These are phyloP conservation scores for Chaetothyriales sp. DNA, from an alignment of 2,329 filamentous ascomycete species.

Conservation along the genomic window DNA sequence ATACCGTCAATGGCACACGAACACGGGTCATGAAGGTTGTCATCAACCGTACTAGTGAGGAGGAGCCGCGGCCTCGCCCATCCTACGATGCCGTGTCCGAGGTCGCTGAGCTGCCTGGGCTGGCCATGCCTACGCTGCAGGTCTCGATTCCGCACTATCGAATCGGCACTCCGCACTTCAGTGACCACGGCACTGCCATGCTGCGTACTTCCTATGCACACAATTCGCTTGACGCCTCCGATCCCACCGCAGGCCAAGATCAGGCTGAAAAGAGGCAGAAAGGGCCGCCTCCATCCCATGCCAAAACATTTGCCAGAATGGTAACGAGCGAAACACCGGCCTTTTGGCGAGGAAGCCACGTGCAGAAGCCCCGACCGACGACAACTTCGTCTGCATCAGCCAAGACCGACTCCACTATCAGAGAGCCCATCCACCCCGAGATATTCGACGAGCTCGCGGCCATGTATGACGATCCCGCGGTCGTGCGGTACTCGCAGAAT, in stretches of 20 bases:
- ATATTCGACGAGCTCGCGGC: constrained; percentile 73
- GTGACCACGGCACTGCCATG: constrained; percentile 56
- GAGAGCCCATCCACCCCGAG: constrained; percentile 37
- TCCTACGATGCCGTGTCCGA: constrained; percentile 35
- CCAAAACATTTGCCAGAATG: constrained; percentile 8
- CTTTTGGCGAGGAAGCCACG: background rate
- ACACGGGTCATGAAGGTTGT: constrained; percentile 62
- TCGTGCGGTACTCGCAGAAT: constrained; percentile 64
- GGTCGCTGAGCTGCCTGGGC: constrained; percentile 14
- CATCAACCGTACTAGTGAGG: constrained; percentile 48
- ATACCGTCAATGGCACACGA: constrained; percentile 26
- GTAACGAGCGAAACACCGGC: constrained; percentile 1
- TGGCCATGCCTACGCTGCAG: constrained; percentile 45
- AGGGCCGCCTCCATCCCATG: constrained; percentile 9
- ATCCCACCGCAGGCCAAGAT: constrained; percentile 21
- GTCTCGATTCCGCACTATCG: constrained; percentile 72
- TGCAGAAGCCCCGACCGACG: background rate
- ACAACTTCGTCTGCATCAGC: constrained; percentile 24
- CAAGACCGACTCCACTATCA: constrained; percentile 14
- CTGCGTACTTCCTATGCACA: constrained; percentile 59
- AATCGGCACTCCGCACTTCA: constrained; percentile 69
- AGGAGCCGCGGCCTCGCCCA: constrained; percentile 45
- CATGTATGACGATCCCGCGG: constrained; percentile 63
- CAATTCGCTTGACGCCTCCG: constrained; percentile 38
- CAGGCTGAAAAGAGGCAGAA: constrained; percentile 7